phyloP scores from a whole-genome alignment of 208 protist genomes.

The Leishmania aethiopica region DNA sequence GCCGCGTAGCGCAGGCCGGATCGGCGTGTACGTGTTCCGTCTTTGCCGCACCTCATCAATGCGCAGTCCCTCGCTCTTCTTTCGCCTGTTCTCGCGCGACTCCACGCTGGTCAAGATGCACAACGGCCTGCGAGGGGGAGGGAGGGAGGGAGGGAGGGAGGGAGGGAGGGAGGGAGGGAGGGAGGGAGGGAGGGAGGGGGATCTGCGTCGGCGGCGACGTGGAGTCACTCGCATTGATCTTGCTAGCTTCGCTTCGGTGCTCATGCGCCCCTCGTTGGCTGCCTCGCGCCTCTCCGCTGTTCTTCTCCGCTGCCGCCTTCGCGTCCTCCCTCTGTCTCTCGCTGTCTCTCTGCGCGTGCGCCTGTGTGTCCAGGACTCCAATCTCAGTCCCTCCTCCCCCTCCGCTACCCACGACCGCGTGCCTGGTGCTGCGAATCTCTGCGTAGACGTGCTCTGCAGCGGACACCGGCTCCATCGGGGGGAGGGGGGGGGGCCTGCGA shows the following conservation, averaged over 20 bases:
- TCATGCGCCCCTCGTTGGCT: background rate
- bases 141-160: background rate
- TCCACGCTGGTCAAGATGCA: background rate
- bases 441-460: background rate
- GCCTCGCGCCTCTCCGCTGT: background rate
- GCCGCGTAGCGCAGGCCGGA: background rate
- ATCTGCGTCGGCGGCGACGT: background rate
- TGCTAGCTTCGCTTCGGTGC: background rate
- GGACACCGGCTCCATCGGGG: too few species aligned
- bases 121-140: background rate
- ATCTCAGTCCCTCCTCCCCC: background rate
- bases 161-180: background rate
- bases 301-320: slow-evolving; percentile 4
- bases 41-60: background rate
- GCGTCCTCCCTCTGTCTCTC: background rate
- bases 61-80: background rate
- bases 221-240: background rate
- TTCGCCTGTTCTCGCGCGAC: background rate
- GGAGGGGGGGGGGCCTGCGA: too few species aligned
- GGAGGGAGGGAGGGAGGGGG: background rate
- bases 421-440: background rate
- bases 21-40: background rate
- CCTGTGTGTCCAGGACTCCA: background rate
- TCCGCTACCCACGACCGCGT: background rate
- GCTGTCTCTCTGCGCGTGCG: background rate